Evolutionary conservation across 495 filamentous ascomycete genomes (phyloP).

Genomic region (Cercophora samala): DNA sequence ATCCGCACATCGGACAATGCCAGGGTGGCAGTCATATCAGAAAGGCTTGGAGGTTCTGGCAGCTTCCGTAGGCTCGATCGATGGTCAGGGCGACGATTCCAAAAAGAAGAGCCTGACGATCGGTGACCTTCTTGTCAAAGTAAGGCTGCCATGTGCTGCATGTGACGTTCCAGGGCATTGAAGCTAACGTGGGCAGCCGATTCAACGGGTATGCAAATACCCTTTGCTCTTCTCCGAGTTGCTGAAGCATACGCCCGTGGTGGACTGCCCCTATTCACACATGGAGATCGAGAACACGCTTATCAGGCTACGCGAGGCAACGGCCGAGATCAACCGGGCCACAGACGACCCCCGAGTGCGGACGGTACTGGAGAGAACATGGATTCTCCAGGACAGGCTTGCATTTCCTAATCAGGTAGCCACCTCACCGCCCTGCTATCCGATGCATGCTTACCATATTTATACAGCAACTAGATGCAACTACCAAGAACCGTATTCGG

Average conservation of each 20-base stretch:
- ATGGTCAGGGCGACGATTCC: constrained; percentile 57
- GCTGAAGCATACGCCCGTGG: constrained; percentile 72
- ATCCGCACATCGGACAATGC: constrained; percentile 62
- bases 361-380: constrained; percentile 63
- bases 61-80: constrained; percentile 67
- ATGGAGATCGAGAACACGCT: constrained; percentile 73
- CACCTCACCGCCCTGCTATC: constrained; percentile 14
- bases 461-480: constrained; percentile 40
- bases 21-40: constrained; percentile 77
- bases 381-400: constrained; percentile 75
- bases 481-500: constrained; percentile 57
- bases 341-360: constrained; percentile 61
- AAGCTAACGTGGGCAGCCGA: constrained; percentile 54
- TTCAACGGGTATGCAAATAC: constrained; percentile 92
- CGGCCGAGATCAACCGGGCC: constrained; percentile 72
- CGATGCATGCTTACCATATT: constrained; percentile 19
- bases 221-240: constrained; percentile 82
- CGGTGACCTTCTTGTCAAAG: constrained; percentile 89
- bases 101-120: constrained; percentile 77
- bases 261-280: constrained; percentile 78
- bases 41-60: constrained; percentile 84
- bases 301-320: constrained; percentile 65
- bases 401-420: constrained; percentile 66
- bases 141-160: constrained; percentile 31
- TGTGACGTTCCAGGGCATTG: background rate